phyloP scores from a whole-genome alignment of 1,139 yeast species.

The Taiozyma sp. region DNA sequence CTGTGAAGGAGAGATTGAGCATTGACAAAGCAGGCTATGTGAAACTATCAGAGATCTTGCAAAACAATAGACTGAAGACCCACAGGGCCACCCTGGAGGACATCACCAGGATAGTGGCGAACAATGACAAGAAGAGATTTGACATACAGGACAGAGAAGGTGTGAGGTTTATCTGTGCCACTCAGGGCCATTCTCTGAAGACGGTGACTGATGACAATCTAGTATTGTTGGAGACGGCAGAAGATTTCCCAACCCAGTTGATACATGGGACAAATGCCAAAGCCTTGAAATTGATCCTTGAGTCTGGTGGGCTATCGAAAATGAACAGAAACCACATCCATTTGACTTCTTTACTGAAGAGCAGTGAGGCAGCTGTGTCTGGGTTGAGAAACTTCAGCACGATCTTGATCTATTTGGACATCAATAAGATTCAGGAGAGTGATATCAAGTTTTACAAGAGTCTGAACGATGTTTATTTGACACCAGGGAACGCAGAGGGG shows the following conservation, averaged over 20 bases:
- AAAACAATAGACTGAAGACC: slow-evolving; percentile 54
- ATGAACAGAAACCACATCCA: slow-evolving; percentile 87
- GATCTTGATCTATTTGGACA: slow-evolving; percentile 59
- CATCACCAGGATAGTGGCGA: slow-evolving; percentile 51
- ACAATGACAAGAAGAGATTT: slow-evolving; percentile 70
- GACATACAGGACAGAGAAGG: slow-evolving; percentile 28
- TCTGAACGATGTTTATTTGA: slow-evolving; percentile 69
- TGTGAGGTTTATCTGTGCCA: slow-evolving; percentile 59
- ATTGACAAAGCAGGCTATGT: slow-evolving; percentile 70
- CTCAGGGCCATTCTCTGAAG: slow-evolving; percentile 81
- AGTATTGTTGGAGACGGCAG: slow-evolving; percentile 21
- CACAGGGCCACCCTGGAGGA: slow-evolving; percentile 50
- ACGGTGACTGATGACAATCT: slow-evolving; percentile 40
- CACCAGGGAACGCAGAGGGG: slow-evolving; percentile 57
- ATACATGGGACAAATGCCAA: slow-evolving; percentile 77
- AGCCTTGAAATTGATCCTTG: slow-evolving; percentile 44
- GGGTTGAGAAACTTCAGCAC: slow-evolving; percentile 66
- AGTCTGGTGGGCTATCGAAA: slow-evolving; percentile 51
- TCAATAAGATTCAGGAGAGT: slow-evolving; percentile 35
- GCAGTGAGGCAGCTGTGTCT: slow-evolving; percentile 41
- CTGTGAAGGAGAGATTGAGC: slow-evolving; percentile 57
- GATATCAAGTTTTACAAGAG: slow-evolving; percentile 59
- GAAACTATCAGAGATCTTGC: slow-evolving; percentile 43
- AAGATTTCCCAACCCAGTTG: slow-evolving; percentile 38
- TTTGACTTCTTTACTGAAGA: slow-evolving; percentile 44